Base-by-base conservation (phyloP, 257 asterid genomes). In the Solanum pinnatisectum region DNA sequence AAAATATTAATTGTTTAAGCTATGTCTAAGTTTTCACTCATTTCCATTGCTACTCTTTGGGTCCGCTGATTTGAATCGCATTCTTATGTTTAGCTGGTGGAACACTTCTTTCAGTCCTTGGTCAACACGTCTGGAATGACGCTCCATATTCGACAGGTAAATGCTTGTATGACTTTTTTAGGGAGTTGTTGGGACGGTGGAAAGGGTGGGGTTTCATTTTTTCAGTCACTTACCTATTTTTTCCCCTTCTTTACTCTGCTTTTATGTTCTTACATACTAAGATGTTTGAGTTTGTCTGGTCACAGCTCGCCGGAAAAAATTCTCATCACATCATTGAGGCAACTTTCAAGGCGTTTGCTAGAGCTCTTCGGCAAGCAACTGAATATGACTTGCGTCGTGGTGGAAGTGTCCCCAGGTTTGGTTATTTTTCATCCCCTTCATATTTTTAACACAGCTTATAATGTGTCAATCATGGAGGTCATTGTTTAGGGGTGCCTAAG, bases 301-400 rank as follows among this genome's bases (percentile, higher is more conserved):
- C 84, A 87, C 89, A 97, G 99, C 98, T 97, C 67, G 94, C 98
- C 72, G 99, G 99, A 71, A 94, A 88, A 90, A 96, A 97, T 90
- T 96, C 99, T 90, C 99, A 97, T 93, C 99, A 95, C 92, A 96
- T 97, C 59, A 95, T 97, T 70, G 99, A 97, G 94, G 99, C 99
- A 63, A 96, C 99, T 85, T 97, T 97, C 93, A 97, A 96, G 93
- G 99, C 99, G 44, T 97, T 97, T 78, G 99, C 98, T 32, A 94
- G 99, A 93, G 99, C 99, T 89, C 98, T 97, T 85, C 94, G 99
- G 65, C 99, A 96, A 90, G 99, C 99, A 84, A 95, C 98, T 10
- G 98, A 95, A 88, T 92, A 89, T 76, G 99, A 96, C 87, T 92
- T 93, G 88, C 99, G 99, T 8, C 98, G 98, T 79, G 96, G 87